These are phyloP conservation scores for Xylaria arbuscula DNA, from an alignment of 2,329 filamentous ascomycete species.

Conservation along the genomic window DNA sequence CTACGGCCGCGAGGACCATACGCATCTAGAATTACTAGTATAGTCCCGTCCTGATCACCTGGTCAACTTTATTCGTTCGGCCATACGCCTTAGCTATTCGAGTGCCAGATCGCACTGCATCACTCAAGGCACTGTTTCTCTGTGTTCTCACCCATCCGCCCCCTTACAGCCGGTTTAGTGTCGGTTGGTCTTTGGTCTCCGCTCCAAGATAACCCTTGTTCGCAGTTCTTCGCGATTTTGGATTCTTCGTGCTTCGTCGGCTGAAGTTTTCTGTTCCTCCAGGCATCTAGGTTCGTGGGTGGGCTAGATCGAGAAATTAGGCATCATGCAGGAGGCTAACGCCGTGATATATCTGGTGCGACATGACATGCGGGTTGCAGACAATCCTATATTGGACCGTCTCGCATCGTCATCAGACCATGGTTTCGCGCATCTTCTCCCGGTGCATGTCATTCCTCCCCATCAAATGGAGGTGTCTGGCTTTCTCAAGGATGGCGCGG, in stretches of 20 bases:
- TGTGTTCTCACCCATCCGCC: neutral
- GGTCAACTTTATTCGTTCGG: neutral
- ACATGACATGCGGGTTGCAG: slow-evolving; percentile 76
- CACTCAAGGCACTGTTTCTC: neutral
- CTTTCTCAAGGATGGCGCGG: slow-evolving; percentile 66
- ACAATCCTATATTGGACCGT: slow-evolving; percentile 78
- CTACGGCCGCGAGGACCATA: slow-evolving; percentile 13
- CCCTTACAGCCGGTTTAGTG: neutral
- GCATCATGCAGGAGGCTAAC: slow-evolving; percentile 53
- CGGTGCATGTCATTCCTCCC: slow-evolving; percentile 75
- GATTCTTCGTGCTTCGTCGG: neutral
- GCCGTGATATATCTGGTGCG: slow-evolving; percentile 78
- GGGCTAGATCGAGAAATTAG: slow-evolving; percentile 8
- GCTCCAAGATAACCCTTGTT: neutral
- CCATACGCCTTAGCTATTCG: neutral
- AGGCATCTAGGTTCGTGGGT: slow-evolving; percentile 17
- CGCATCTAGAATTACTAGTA: neutral
- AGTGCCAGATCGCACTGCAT: neutral
- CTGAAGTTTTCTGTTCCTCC: neutral
- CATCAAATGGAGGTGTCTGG: slow-evolving; percentile 81
- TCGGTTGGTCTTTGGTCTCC: neutral
- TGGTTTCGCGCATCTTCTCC: slow-evolving; percentile 75
- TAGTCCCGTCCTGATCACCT: neutral
- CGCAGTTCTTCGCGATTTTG: neutral
- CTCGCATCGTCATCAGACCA: slow-evolving; percentile 61